Evolutionary conservation across 1,139 yeast genomes (phyloP).

Genomic region (Suhomyces taliae): DNA sequence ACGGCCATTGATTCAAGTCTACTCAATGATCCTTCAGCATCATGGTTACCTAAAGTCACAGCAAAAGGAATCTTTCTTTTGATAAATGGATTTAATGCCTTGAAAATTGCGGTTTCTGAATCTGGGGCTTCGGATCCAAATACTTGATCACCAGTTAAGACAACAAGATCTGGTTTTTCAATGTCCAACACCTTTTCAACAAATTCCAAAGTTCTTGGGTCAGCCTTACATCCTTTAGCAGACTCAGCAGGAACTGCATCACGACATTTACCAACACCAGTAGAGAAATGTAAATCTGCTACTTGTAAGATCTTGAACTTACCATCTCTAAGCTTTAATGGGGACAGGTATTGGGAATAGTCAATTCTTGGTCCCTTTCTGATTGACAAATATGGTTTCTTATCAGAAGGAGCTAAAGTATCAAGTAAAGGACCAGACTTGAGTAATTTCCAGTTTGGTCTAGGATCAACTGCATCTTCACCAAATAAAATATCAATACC

Average conservation of each 20-base stretch:
- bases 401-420: constrained; percentile 20
- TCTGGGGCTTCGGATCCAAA: constrained; percentile 73
- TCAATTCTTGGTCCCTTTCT: constrained; percentile 25
- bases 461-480: constrained; percentile 70
- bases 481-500: constrained; percentile 70
- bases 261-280: constrained; percentile 72
- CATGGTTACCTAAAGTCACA: constrained; percentile 77
- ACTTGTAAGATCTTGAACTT: constrained; percentile 77
- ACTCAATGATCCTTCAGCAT: constrained; percentile 73
- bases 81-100: constrained; percentile 74
- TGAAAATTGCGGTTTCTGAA: constrained; percentile 72
- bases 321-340: constrained; percentile 37
- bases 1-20: constrained; percentile 62
- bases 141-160: constrained; percentile 84
- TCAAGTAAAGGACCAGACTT: constrained; percentile 24
- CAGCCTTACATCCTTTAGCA: constrained; percentile 63
- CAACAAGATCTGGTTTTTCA: constrained; percentile 80
- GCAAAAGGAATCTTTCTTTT: constrained; percentile 74
- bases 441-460: constrained; percentile 64
- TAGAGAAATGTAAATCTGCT: constrained; percentile 83
- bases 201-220: constrained; percentile 62
- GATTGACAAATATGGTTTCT: constrained; percentile 31
- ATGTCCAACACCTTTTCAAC: constrained; percentile 61
- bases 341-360: constrained; percentile 22
- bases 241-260: constrained; percentile 61